Evolutionary conservation across 2,329 filamentous ascomycete species (phyloP).

Genomic region (Eutypella sp.): DNA sequence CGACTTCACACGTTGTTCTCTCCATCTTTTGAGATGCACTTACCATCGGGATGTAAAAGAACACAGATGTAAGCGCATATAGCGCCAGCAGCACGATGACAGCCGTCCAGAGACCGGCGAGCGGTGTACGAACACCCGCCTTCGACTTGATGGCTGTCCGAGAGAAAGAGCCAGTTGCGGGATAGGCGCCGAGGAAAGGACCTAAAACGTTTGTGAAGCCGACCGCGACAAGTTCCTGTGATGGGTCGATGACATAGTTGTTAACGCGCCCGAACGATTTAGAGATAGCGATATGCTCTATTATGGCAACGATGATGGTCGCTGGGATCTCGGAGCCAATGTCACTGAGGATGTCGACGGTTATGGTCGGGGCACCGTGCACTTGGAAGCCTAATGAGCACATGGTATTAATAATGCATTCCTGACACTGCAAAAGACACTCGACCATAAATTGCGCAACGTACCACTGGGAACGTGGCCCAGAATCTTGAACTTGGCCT

Average conservation of each 20-base stretch:
- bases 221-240: conserved; percentile 74
- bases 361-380: conserved; percentile 60
- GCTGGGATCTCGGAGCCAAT: conserved; percentile 67
- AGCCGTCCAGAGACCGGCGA: conserved; percentile 81
- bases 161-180: conserved; percentile 85
- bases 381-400: conserved; percentile 72
- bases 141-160: conserved; percentile 94
- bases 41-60: conserved; percentile 85
- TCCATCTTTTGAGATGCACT: too few species aligned
- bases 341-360: conserved; percentile 53
- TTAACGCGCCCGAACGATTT: conserved; percentile 78
- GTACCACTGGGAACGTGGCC: conserved; percentile 64
- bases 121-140: conserved; percentile 79
- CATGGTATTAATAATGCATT: too few species aligned
- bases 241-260: conserved; percentile 74
- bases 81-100: conserved; percentile 77
- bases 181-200: conserved; percentile 77
- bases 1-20: too few species aligned
- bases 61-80: conserved; percentile 76
- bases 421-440: too few species aligned
- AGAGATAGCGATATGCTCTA: conserved; percentile 79
- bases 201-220: conserved; percentile 71
- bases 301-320: conserved; percentile 69
- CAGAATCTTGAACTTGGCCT: conserved; percentile 60
- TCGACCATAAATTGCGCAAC: conserved; percentile 13